Base-by-base conservation (phyloP, 371 early-diverging fungal genomes). In the Syncephalastrum sp. region DNA sequence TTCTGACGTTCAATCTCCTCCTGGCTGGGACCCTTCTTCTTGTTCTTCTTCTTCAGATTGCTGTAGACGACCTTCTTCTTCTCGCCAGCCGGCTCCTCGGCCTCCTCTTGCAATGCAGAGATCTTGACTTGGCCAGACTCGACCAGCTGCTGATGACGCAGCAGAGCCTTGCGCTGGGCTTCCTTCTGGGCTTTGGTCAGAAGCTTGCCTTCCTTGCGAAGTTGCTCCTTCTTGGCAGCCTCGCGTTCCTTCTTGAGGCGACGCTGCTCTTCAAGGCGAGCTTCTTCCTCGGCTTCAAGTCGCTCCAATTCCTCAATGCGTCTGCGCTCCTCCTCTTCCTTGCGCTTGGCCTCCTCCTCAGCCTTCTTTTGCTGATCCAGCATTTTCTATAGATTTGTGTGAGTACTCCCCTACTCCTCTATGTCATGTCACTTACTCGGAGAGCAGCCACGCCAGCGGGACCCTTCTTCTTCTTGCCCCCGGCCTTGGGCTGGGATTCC, bases 131-230 rank as follows among this genome's bases (percentile, higher is more conserved):
- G 60, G 17, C 91, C 94, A 5, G 92, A 82, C 33, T 82, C 86
- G 21, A 93, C 68, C 74, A 97, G 70, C 50, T 88, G 91, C 61
- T 96, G 81, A 45, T 90, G 83, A 65, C 86, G 85, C 48, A 87
- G 75, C 54, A 89, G 81, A 47, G 87, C 90, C 50, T 74, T 77
- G 16, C 84, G 84, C 65, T 92, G 86, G 41, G 90, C 92, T 62
- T 89, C 90, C 76, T 91, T 94, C 73, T 98, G 93, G n/a, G 93
- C 85, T 68, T 93, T 92, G 42, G 96, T 93, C 67, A 96, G 73
- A 33, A 93, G 83, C 67, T 95, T 95, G 50, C 98, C 98, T 53
- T 92, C 88, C 68, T 90, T 93, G 52, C 88, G 88, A 46, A 95
- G 84, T 72, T 95, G 92, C 57, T 97, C 98, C 42, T 85, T 83